These are phyloP conservation scores for Aspergillus thermomutatus DNA, from an alignment of 2,329 filamentous ascomycete species.

Conservation along the genomic window DNA sequence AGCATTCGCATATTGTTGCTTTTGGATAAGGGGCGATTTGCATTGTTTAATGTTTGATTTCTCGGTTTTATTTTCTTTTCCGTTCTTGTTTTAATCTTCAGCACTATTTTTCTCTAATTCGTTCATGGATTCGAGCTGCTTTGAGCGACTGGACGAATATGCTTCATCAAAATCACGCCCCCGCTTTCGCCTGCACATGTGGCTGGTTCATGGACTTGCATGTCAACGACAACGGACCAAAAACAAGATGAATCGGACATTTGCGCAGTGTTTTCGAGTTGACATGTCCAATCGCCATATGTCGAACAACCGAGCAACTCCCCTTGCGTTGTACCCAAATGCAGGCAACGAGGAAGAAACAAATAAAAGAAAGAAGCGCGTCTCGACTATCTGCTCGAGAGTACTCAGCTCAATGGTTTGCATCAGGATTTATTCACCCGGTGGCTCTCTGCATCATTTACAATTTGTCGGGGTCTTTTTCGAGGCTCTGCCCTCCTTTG, in stretches of 20 bases:
- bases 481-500: neutral
- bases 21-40: constrained; percentile 33
- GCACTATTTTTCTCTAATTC: constrained; percentile 11
- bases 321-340: neutral
- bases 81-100: constrained; percentile 12
- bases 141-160: neutral
- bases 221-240: neutral
- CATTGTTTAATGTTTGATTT: constrained; percentile 28
- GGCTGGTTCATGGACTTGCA: neutral
- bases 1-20: constrained; percentile 36
- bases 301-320: neutral
- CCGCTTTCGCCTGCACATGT: neutral
- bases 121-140: constrained; percentile 5
- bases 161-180: neutral
- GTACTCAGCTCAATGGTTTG: neutral
- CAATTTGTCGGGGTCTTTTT: neutral
- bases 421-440: neutral
- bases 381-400: neutral
- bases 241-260: neutral
- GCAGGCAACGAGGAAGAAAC: neutral
- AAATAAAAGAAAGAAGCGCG: neutral
- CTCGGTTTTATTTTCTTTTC: constrained; percentile 12
- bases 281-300: neutral
- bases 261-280: neutral
- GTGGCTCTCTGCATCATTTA: neutral